Base-by-base conservation (phyloP, 371 early-diverging fungal genomes). In the Zychaea mexicana region DNA sequence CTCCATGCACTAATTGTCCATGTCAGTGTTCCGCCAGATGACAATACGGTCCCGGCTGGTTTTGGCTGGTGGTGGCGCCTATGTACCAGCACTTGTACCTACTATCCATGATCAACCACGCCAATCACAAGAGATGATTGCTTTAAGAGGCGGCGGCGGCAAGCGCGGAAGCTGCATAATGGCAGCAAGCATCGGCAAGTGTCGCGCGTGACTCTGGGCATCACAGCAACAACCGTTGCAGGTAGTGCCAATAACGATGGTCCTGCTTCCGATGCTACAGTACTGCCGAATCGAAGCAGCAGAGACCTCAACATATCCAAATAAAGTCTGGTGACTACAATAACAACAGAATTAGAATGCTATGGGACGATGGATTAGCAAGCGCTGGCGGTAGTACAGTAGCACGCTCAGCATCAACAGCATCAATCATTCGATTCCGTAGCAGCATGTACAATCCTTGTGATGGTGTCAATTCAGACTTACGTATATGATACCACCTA, bases 181-280 rank as follows among this genome's bases (percentile, higher is more conserved):
- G 62, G 62, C 54, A 36, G 27, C 62, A 62, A 30, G 62, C 54
- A 19, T 62, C 62, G 19, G 22, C 53, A 3, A 53, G 54, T 0
- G 62, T 53, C 27, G 62, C 62, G 10, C 62, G 61, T n/a, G 13
- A 30, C 42, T 1, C 54, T 42, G 1, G 56, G 26, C 19, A 26
- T 57, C 13, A 36, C 31, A 39, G 38, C 57, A 26, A n/a, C 56
- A n/a, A 12, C 26, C 12, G 36, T 10, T 57, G 36, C 12, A 2
- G 26, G 52, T 13, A 52, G 52, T 26, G 19, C 26, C 4, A 52
- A 26, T 26, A 52, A 52, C 26, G 52, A 19, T 7, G 26, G 52
- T 52, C n/a, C n/a, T n/a, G n/a, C n/a, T n/a, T n/a, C n/a, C n/a
- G n/a, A n/a, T n/a, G n/a, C n/a, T n/a, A n/a, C n/a, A n/a, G n/a